Evolutionary conservation across 768 basidiomycete genomes (phyloP).

Genomic region (Pholiota molesta): DNA sequence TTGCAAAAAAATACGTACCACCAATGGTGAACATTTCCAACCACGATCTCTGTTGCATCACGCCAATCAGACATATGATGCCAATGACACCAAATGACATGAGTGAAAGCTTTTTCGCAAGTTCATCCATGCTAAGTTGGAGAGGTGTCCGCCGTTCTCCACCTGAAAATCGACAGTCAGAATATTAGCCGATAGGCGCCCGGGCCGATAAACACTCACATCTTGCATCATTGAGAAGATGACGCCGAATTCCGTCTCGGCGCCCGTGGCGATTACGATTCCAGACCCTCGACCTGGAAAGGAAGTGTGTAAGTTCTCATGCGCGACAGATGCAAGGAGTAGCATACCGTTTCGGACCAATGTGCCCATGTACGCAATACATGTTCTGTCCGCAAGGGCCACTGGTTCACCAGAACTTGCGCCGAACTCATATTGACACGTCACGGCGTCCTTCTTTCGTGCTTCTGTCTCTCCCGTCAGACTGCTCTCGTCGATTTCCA

Average conservation of each 20-base stretch:
- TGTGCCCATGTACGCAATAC: slow-evolving; percentile 96
- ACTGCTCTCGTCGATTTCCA: slow-evolving; percentile 96
- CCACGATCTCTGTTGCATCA: slow-evolving; percentile 85
- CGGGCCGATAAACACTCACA: slow-evolving; percentile 40
- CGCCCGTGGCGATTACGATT: slow-evolving; percentile 85
- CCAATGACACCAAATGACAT: slow-evolving; percentile 95
- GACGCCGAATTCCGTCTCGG: slow-evolving; percentile 91
- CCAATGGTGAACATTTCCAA: slow-evolving; percentile 99
- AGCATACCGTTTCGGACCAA: slow-evolving; percentile 81
- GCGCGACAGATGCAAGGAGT: slow-evolving; percentile 15
- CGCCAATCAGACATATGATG: slow-evolving; percentile 88
- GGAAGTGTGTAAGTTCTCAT: not conserved
- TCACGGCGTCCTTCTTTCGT: slow-evolving; percentile 64
- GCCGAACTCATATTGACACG: slow-evolving; percentile 49
- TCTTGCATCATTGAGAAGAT: slow-evolving; percentile 99
- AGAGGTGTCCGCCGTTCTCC: slow-evolving; percentile 90
- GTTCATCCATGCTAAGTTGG: slow-evolving; percentile 94
- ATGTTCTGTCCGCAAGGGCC: slow-evolving; percentile 81
- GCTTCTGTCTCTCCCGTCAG: slow-evolving; percentile 92
- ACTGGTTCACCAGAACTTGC: slow-evolving; percentile 41
- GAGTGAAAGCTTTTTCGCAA: slow-evolving; percentile 89
- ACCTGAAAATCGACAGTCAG: slow-evolving; percentile 31
- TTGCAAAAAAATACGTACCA: slow-evolving; percentile 53
- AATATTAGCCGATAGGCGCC: not conserved
- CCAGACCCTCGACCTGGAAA: slow-evolving; percentile 75